Evolutionary conservation across 352 stramenopile species (phyloP), one percentile per base, ranked within the genome.

Genomic region (Phytophthora tubulina): DNA sequence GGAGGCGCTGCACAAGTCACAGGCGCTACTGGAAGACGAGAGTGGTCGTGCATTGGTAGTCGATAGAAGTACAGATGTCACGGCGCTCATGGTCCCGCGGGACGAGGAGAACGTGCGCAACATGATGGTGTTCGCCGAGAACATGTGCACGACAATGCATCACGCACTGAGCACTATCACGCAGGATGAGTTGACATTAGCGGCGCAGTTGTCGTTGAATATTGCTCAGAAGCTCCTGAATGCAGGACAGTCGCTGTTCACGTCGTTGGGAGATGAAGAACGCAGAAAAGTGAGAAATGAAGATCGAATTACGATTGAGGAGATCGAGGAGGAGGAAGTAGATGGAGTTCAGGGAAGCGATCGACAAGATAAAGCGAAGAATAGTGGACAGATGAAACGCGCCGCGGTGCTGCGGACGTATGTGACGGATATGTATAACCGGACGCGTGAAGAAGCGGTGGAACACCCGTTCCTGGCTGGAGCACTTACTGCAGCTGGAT

Each of bases 131-230:
- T 84, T 95, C 49, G 74, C 86, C 3, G 88, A 92, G 58, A 89
- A 74, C 48, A 92, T 95, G 82, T 95, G 88, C 65, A 70, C 61
- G 6, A 88, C 86, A 13, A 85, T 95, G 78, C 84, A 94, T 55
- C 79, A 91, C 31, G 86, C 88, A 31, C 63, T 95, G 17, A 83
- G 75, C 49, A 93, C 86, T 35, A 93, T 95, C 65, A 86, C 83
- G 3, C 73, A 90, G 61, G 85, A 92, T 54, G 88, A 95, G 63
- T 74, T 93, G 31, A 60, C 76, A 8, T 48, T 95, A 6, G 86
- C 86, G 8, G 80, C 85, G 2, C 88, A 94, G 62, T 70, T 95
- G 14, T 93, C 85, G 53, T 76, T 95, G 8, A 78, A 75, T n/a
- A 85, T 95, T 48, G 82, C 88, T 21, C 83, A 94, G 71, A 90